Base-by-base conservation (phyloP, 495 filamentous ascomycete genomes). In the Letharia columbiana region DNA sequence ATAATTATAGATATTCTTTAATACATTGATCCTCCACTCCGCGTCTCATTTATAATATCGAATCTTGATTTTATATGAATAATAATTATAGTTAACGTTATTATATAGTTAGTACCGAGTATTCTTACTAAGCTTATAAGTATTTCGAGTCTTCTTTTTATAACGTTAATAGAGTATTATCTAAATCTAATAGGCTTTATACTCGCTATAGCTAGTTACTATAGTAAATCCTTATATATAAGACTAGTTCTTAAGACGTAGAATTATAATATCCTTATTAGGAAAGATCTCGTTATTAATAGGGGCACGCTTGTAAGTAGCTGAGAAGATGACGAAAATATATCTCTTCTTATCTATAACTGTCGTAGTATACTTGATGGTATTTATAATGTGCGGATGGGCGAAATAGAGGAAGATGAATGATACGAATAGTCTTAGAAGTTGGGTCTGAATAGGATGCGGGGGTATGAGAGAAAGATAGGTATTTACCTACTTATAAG, bases 71-170 rank as follows among this genome's bases (percentile, higher is more conserved):
- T 47, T 47, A 20, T 47, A 47, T 3, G 18, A 9, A 47, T 7
- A 47, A 3, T 47, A 2, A 7, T 47, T 47, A 7, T 47, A 47
- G 20, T 47, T 47, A 20, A 47, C 18, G 18, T 1, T 3, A 9
- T 3, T 47, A 7, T 47, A 20, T 18, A 7, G 7, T 47, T 15
- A 3, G 2, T 4, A 8, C 20, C 18, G 18, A 20, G 0, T 50
- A 15, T 37, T 4, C 15, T 50, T 20, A 50, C 0, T 50, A 50
- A 62, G 23, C 5, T 20, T 11, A 18, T 11, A 18, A 0, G 12
- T 62, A 39, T 62, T 50, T 12, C 31, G 33, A 4, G 12, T 62
- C 28, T 62, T 62, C 44, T 62, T 62, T 11, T 13, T 20, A 62
- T 62, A 20, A 7, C 15, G 15, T 15, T 3, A 35, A 37, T 20